Percentiles rank a stretch among this genome's conserved stretches.
Conservation (phyloP, 2,329 filamentous ascomycete genomes). For the Neopestalotiopsis rosae region DNA sequence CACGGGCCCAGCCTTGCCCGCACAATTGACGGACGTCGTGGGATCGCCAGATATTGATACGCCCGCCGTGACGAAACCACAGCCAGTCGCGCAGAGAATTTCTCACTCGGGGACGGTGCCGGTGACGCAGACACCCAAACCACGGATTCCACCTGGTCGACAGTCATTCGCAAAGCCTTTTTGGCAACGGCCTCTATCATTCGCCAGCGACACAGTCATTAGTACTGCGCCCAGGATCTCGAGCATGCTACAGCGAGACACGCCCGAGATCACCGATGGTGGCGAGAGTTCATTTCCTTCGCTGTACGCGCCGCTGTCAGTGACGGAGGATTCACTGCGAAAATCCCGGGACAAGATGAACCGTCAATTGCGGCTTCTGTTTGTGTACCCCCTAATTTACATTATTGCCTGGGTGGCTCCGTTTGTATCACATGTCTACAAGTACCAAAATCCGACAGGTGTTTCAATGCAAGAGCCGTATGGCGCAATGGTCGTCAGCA, state of each 20-base stretch:
- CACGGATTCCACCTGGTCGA: neutral
- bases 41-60: conserved; percentile 14
- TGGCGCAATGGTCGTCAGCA: conserved; percentile 57
- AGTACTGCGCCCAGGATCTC: neutral
- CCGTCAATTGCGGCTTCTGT: conserved; percentile 72
- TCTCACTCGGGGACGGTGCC: neutral
- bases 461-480: conserved; percentile 50
- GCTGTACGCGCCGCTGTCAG: conserved; percentile 28
- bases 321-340: conserved; percentile 38
- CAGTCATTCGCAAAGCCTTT: neutral
- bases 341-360: conserved; percentile 61
- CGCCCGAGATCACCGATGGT: neutral
- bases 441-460: conserved; percentile 48
- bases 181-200: neutral
- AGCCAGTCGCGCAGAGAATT: neutral
- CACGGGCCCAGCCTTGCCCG: neutral
- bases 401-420: conserved; percentile 75
- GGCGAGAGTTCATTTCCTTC: conserved; percentile 17
- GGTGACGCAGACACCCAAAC: neutral
- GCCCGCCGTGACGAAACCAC: neutral
- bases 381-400: conserved; percentile 79
- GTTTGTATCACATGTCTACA: conserved; percentile 67
- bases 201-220: neutral
- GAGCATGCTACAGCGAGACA: neutral
- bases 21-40: conserved; percentile 15